phyloP scores from a whole-genome alignment of 345 rosid species.

The Dipteronia dyeriana region DNA sequence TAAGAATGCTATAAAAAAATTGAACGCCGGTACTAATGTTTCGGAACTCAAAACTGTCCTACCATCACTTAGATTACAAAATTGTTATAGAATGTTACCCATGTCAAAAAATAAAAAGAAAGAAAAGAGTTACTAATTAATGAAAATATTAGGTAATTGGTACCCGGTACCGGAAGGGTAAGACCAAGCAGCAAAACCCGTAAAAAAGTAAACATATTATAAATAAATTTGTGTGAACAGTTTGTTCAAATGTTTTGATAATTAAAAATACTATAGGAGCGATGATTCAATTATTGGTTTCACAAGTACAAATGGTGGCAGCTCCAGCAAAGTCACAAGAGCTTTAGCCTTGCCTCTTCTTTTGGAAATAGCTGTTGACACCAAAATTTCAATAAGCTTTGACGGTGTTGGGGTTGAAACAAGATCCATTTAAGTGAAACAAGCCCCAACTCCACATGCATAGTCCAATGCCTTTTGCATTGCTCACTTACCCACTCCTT shows the following conservation, averaged over 20 bases:
- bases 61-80: neutral
- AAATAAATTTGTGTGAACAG: neutral
- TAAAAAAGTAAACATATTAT: neutral
- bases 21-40: too few species aligned
- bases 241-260: neutral
- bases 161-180: conserved; percentile 55
- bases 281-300: conserved; percentile 54
- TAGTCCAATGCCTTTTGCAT: conserved; percentile 82
- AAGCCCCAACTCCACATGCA: conserved; percentile 96
- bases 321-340: conserved; percentile 81
- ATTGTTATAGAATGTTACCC: neutral
- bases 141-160: too few species aligned
- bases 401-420: conserved; percentile 76
- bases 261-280: too few species aligned
- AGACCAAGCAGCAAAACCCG: conserved; percentile 47
- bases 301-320: conserved; percentile 48
- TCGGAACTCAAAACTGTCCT: neutral
- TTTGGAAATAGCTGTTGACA: conserved; percentile 89
- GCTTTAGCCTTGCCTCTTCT: conserved; percentile 67
- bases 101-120: neutral
- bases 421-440: conserved; percentile 59
- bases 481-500: conserved; percentile 47
- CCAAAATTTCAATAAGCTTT: conserved; percentile 81
- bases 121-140: too few species aligned
- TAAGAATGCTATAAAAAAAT: neutral